These are phyloP conservation scores for Colletotrichum limetticola DNA, from an alignment of 2,329 filamentous ascomycete genomes.

Conservation along the genomic window DNA sequence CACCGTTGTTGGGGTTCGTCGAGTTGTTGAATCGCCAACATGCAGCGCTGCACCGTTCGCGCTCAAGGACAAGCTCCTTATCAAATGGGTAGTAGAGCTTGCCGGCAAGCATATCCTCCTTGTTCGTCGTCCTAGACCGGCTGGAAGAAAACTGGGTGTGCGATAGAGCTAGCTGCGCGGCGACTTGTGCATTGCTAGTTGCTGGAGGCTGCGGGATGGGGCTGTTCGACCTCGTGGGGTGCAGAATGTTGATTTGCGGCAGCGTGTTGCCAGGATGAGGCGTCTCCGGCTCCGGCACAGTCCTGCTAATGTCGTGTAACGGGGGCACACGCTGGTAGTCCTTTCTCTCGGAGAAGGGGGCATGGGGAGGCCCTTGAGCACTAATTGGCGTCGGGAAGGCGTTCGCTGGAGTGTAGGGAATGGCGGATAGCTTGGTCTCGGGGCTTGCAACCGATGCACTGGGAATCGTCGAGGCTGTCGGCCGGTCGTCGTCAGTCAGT, in stretches of 20 bases:
- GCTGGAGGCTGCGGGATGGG: constrained; percentile 50
- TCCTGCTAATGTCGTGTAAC: constrained; percentile 66
- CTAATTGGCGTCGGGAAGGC: constrained; percentile 72
- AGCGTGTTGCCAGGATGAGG: constrained; percentile 61
- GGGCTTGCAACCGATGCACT: constrained; percentile 69
- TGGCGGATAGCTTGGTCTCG: constrained; percentile 70
- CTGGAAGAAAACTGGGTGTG: constrained; percentile 60
- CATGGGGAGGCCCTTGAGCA: constrained; percentile 57
- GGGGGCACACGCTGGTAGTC: constrained; percentile 70
- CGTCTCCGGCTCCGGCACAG: constrained; percentile 61
- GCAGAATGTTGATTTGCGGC: constrained; percentile 68
- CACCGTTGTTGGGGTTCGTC: constrained; percentile 77
- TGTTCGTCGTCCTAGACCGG: constrained; percentile 73
- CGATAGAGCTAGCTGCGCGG: constrained; percentile 69
- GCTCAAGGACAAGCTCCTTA: constrained; percentile 81
- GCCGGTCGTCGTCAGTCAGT: constrained; percentile 66
- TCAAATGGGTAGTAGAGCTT: constrained; percentile 84
- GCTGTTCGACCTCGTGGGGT: constrained; percentile 61
- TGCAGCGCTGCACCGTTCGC: constrained; percentile 84
- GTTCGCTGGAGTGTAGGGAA: constrained; percentile 65
- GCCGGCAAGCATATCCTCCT: constrained; percentile 89
- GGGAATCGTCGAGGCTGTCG: constrained; percentile 68
- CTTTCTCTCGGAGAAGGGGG: constrained; percentile 63
- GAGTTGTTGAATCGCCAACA: constrained; percentile 90
- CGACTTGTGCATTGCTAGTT: constrained; percentile 60